These are phyloP conservation scores for Rugosomyces carneus DNA, from an alignment of 1,284 basidiomycete genomes.

Conservation along the genomic window DNA sequence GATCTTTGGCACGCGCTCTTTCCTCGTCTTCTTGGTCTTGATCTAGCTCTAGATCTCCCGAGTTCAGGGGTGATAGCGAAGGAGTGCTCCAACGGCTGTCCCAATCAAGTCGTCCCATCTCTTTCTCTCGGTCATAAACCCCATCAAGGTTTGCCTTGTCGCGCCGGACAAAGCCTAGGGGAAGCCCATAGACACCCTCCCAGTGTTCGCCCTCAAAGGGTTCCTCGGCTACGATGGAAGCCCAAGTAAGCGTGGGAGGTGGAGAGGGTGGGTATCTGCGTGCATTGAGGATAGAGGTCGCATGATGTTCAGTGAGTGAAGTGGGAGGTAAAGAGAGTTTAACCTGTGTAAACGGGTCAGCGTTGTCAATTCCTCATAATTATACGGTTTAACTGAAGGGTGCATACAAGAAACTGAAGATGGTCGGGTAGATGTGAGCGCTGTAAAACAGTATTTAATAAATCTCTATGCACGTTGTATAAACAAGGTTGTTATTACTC, in stretches of 20 bases:
- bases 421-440: constrained; percentile 58
- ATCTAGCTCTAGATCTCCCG: constrained; percentile 36
- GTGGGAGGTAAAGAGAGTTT: constrained; percentile 49
- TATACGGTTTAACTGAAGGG: neutral
- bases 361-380: too few species aligned
- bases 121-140: constrained; percentile 18
- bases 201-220: constrained; percentile 77
- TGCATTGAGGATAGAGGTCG: constrained; percentile 43
- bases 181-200: constrained; percentile 58
- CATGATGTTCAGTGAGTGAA: constrained; percentile 40
- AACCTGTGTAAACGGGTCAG: constrained; percentile 33
- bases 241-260: constrained; percentile 53
- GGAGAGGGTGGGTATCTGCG: constrained; percentile 38
- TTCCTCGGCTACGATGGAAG: constrained; percentile 69
- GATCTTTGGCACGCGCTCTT: constrained; percentile 18
- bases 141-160: constrained; percentile 20
- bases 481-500: constrained; percentile 8
- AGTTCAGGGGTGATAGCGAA: constrained; percentile 40
- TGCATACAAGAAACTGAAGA: constrained; percentile 59
- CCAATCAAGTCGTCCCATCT: constrained; percentile 17
- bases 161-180: constrained; percentile 34
- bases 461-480: constrained; percentile 4
- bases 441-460: constrained; percentile 26
- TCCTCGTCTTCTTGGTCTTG: constrained; percentile 25
- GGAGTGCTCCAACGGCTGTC: constrained; percentile 40